A percentile compares a stretch with the other conserved stretches of the same genome.
Evolutionary conservation across 2,329 filamentous ascomycete genomes (phyloP).

Genomic region (Phialocephala subalpina): DNA sequence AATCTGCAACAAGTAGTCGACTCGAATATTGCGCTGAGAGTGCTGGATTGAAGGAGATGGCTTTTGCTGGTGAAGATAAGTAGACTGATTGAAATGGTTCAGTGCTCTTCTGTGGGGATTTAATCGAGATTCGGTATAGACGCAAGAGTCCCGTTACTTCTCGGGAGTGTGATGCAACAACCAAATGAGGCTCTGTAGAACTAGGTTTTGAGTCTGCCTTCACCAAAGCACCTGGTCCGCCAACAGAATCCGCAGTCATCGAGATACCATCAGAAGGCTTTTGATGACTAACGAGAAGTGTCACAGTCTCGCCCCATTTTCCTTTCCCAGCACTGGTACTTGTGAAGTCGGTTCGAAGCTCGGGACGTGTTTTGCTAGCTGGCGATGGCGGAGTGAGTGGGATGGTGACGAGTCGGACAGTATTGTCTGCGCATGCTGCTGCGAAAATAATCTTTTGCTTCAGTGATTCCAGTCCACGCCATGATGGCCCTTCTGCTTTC

Average conservation of each 20-base stretch:
- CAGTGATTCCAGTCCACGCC: constrained; percentile 55
- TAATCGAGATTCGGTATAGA: constrained; percentile 64
- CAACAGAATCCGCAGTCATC: constrained; percentile 52
- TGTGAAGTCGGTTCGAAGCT: constrained; percentile 59
- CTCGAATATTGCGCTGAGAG: constrained; percentile 51
- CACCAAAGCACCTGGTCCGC: constrained; percentile 46
- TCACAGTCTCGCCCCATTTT: constrained; percentile 68
- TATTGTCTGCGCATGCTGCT: constrained; percentile 64
- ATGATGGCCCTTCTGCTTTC: constrained; percentile 57
- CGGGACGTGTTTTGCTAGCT: constrained; percentile 62
- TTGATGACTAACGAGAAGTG: constrained; percentile 60
- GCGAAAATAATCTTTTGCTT: constrained; percentile 68
- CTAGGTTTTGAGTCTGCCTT: constrained; percentile 29
- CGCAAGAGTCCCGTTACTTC: constrained; percentile 66
- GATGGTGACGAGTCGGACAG: constrained; percentile 64
- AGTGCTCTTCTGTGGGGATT: constrained; percentile 40
- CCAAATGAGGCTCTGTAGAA: constrained; percentile 50
- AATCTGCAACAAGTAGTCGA: constrained; percentile 64
- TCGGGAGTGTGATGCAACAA: constrained; percentile 67
- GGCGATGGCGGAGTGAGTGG: constrained; percentile 69
- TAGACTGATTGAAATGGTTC: constrained; percentile 69
- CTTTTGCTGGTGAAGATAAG: constrained; percentile 60
- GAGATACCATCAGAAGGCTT: constrained; percentile 63
- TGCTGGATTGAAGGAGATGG: constrained; percentile 68
- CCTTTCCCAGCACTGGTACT: constrained; percentile 65